phyloP scores from a whole-genome alignment of 2,329 filamentous ascomycete genomes.

The Ophiocordyceps camponoti-leonardi region DNA sequence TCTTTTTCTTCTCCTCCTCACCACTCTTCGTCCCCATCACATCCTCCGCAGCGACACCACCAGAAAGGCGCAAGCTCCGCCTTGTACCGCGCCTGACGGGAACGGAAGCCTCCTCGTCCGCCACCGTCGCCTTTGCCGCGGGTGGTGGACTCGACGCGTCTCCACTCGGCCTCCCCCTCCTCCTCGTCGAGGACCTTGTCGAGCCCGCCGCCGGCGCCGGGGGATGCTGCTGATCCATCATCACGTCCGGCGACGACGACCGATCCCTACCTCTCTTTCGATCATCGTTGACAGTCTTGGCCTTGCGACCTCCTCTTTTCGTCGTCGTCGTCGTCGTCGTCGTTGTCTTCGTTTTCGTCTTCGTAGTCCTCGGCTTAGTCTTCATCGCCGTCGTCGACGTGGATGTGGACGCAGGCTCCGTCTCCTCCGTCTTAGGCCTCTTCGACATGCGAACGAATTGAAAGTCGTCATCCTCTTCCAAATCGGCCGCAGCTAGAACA shows the following conservation, averaged over 20 bases:
- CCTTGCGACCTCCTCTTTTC: constrained; percentile 12
- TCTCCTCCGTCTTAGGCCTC: constrained; percentile 39
- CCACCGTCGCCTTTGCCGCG: constrained; percentile 7
- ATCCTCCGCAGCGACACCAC: constrained; percentile 17
- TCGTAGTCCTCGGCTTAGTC: too few relatives aligned
- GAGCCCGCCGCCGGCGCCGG: constrained; percentile 6
- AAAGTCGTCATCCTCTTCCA: constrained; percentile 66
- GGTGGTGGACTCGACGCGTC: too few relatives aligned
- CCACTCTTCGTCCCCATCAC: constrained; percentile 11
- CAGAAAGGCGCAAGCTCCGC: constrained; percentile 26
- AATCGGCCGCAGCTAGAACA: constrained; percentile 21
- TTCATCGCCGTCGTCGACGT: too few relatives aligned
- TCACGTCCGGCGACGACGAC: too few relatives aligned
- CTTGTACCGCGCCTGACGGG: constrained; percentile 11
- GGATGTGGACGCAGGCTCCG: constrained; percentile 25
- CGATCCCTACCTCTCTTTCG: too few relatives aligned
- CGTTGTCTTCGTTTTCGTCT: too few relatives aligned
- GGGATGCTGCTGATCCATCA: neutral
- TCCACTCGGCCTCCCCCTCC: constrained; percentile 21
- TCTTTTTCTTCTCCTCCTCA: constrained; percentile 2
- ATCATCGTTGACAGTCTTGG: constrained; percentile 9
- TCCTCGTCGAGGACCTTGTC: constrained; percentile 19
- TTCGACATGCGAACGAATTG: constrained; percentile 55
- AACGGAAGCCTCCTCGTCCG: neutral
- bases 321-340: constrained; percentile 27